These are phyloP conservation scores for Podospora bellae-mahoneyi DNA, from an alignment of 495 filamentous ascomycete genomes.

Conservation along the genomic window DNA sequence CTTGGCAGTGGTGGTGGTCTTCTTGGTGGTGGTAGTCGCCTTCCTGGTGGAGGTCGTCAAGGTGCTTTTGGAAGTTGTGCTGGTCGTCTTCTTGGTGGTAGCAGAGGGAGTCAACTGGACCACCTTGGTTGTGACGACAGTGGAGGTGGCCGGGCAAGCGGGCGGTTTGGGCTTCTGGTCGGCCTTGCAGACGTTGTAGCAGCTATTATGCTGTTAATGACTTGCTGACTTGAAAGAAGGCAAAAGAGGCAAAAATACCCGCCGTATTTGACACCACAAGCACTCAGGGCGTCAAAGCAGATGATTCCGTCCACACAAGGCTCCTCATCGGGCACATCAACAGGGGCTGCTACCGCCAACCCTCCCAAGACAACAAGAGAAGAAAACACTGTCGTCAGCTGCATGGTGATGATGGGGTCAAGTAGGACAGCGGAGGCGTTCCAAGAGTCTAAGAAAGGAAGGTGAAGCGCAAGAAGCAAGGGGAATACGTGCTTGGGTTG, in stretches of 20 bases:
- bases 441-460: constrained; percentile 8
- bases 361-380: constrained; percentile 17
- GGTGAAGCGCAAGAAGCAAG: constrained; percentile 8
- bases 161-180: constrained; percentile 19
- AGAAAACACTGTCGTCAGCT: constrained; percentile 13
- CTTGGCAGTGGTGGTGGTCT: constrained; percentile 1
- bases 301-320: constrained; percentile 19
- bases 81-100: constrained; percentile 1
- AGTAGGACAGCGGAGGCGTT: neutral
- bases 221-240: neutral
- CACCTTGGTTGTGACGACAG: constrained; percentile 6
- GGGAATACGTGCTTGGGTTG: neutral
- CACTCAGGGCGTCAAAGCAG: constrained; percentile 26
- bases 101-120: neutral
- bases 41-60: constrained; percentile 5
- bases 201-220: constrained; percentile 13
- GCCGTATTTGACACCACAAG: constrained; percentile 26
- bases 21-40: constrained; percentile 5
- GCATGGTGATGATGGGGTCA: constrained; percentile 12
- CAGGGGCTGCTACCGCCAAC: constrained; percentile 16
- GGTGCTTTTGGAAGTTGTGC: constrained; percentile 1
- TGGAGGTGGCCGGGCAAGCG: constrained; percentile 18
- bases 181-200: constrained; percentile 26
- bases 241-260: constrained; percentile 15
- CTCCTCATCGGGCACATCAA: neutral